Percentiles rank a stretch among this genome's conserved stretches.
These are phyloP conservation scores for Lodderomyces elongisporus DNA, from an alignment of 1,139 yeast genomes.

Conservation along the genomic window DNA sequence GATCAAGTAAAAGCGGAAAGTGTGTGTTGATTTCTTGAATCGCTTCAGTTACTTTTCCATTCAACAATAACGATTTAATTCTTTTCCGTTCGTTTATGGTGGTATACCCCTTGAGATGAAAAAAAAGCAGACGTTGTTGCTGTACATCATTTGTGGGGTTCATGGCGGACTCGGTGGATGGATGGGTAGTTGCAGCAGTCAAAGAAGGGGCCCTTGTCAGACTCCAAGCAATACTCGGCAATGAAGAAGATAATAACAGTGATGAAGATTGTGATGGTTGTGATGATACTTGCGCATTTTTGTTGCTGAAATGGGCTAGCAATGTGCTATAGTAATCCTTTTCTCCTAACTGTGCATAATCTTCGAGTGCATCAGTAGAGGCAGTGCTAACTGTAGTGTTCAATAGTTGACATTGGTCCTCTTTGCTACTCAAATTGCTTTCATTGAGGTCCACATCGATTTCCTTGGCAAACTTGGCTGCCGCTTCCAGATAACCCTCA, in stretches of 20 bases:
- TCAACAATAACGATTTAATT: conserved; percentile 44
- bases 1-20: conserved; percentile 53
- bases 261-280: not conserved
- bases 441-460: conserved; percentile 20
- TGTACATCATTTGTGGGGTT: conserved; percentile 9
- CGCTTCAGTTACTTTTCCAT: conserved; percentile 47
- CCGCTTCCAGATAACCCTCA: conserved; percentile 56
- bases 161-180: not conserved
- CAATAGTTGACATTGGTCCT: no score
- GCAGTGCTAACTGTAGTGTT: no score
- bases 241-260: no score
- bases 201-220: no score
- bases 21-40: conserved; percentile 41
- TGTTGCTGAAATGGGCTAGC: conserved; percentile 14
- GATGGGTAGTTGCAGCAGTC: no score
- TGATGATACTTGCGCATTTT: conserved; percentile 2
- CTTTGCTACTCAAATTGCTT: conserved; percentile 3
- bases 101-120: conserved; percentile 43
- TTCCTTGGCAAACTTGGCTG: conserved; percentile 46
- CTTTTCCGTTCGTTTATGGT: conserved; percentile 46
- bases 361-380: not conserved
- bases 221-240: no score
- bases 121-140: no score
- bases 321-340: conserved; percentile 1
- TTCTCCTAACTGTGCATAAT: not conserved